Evolutionary conservation across 1,284 basidiomycete genomes (phyloP).

Genomic region (Trichosporon sp.): DNA sequence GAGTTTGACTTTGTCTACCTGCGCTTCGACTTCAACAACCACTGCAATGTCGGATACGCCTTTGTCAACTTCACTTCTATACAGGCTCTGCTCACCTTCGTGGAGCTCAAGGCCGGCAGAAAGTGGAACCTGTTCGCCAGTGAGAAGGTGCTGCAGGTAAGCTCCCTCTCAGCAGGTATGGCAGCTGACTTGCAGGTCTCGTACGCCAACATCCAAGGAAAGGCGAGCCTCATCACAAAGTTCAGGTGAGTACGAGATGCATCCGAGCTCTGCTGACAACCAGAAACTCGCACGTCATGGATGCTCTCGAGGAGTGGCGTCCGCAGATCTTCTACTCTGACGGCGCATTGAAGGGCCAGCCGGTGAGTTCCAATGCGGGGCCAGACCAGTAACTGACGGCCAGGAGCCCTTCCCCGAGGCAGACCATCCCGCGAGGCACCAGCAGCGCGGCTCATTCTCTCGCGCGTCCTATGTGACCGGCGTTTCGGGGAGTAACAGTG

Average conservation of each 20-base stretch:
- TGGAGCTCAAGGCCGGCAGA: slow-evolving; percentile 47
- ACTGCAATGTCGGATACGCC: slow-evolving; percentile 56
- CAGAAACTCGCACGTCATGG: slow-evolving; percentile 55
- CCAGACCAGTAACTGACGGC: background rate
- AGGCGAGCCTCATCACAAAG: slow-evolving; percentile 53
- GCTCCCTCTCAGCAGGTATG: background rate
- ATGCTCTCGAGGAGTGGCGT: slow-evolving; percentile 51
- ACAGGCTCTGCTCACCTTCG: slow-evolving; percentile 46
- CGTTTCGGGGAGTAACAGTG: background rate
- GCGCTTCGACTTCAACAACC: slow-evolving; percentile 56
- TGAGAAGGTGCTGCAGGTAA: slow-evolving; percentile 56
- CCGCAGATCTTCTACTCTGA: slow-evolving; percentile 54
- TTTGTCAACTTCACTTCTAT: slow-evolving; percentile 54
- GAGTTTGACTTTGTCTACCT: slow-evolving; percentile 57
- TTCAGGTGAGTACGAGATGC: slow-evolving; percentile 44
- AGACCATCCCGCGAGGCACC: slow-evolving; percentile 22
- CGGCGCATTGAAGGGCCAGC: slow-evolving; percentile 44
- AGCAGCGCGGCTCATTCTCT: slow-evolving; percentile 20
- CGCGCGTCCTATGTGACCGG: slow-evolving; percentile 24
- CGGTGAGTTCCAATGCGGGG: slow-evolving; percentile 22
- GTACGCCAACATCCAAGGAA: slow-evolving; percentile 56
- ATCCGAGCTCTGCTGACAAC: background rate
- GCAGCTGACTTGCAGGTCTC: slow-evolving; percentile 42
- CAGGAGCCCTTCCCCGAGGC: slow-evolving; percentile 32
- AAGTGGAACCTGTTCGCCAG: slow-evolving; percentile 56